Evolutionary conservation across 495 filamentous ascomycete genomes (phyloP), one percentile per base, ranked within the genome.

Genomic region (Sabuloglossum arenarium): DNA sequence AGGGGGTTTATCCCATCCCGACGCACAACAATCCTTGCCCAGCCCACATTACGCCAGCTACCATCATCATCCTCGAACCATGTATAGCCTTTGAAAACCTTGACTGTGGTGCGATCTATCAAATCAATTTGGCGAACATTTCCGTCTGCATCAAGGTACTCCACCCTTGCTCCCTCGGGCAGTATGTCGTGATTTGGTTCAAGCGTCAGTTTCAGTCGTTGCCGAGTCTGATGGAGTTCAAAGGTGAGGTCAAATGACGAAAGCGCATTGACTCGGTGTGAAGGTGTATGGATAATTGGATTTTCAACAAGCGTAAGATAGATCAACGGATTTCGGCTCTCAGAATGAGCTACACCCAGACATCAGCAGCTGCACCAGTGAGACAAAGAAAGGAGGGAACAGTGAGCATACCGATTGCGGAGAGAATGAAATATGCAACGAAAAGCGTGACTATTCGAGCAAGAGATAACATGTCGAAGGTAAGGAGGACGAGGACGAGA

Each of bases 101-200:
- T 82, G 65, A 94, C 85, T 6, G 80, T 79, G 51, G 72, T 66
- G 49, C 88, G 75, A 24, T 82, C 67, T 52, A 98, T 75, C 24
- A 70, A 70, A 65, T 93, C 86, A 24, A 70, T 70, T 3, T 69
- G 66, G 28, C 62, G 69, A 23, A 88, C 60, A 6, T 71, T 70
- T 29, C 91, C 91, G 64, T 93, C 78, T 19, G 73, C 65, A 56
- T 72, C 77, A 19, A 95, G 65, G 64, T 88, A 84, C 49, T 79
- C 73, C 4, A 98, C 68, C 47, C 70, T 78, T 1, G 88, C 86
- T 63, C 85, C 82, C 1, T 84, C 79, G 25, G 79, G 74, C 25
- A 96, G 71, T 54, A 97, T 84, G 68, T 96, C 87, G 68, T 94
- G 79, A 63, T 96, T 98, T 27, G 91, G 91, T 66, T 94, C 82